Evolutionary conservation across 1,284 basidiomycete species (phyloP), one percentile per base, ranked within the genome.

Genomic region (Cryptococcus deneoformans): DNA sequence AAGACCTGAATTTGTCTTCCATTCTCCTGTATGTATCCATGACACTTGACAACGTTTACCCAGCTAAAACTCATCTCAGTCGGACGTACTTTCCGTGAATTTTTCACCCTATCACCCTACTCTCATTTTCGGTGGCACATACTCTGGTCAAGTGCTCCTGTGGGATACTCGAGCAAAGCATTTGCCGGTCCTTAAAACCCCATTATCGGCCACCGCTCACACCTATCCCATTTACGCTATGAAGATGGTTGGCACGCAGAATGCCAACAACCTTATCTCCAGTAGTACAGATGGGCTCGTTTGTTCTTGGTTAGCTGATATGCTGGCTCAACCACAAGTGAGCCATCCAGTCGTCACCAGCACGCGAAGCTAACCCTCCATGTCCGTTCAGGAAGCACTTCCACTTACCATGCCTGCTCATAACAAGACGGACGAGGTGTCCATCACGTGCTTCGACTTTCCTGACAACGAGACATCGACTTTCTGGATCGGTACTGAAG

Each of bases 161-260:
- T 99, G 96, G 96, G 95, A 99, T 74, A 98, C 94, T n/a, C 86
- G 95, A 47, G 90, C 93, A 0, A 93, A 95, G 68, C 91, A 95
- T 70, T 80, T 97, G 5, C 95, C 96, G 0, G 92, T 98, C 1
- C 82, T 98, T 59, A 99, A 98, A 79, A 96, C 95, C 5, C 96
- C 96, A 0, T 79, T 99, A 46, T 94, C 92, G 6, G 90, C 92
- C 2, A 86, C 90, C 35, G 94, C 96, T 0, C 96, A 99, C 72
- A 98, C 95, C 2, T 95, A 99, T 76, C 96, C 96, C 1, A 92
- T 99, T 44, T 99, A 99, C 79, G 89, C 89, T 0, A 92, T 99
- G 85, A 87, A 90, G 67, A 91, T 97, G 85, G 90, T 98, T 24
- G 96, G 96, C 9, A 96, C 94, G 3, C 94, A 97, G 73, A 97